Evolutionary conservation across 306 rosid species (phyloP), one percentile per base, ranked within the genome.

Genomic region (Quercus parvula): DNA sequence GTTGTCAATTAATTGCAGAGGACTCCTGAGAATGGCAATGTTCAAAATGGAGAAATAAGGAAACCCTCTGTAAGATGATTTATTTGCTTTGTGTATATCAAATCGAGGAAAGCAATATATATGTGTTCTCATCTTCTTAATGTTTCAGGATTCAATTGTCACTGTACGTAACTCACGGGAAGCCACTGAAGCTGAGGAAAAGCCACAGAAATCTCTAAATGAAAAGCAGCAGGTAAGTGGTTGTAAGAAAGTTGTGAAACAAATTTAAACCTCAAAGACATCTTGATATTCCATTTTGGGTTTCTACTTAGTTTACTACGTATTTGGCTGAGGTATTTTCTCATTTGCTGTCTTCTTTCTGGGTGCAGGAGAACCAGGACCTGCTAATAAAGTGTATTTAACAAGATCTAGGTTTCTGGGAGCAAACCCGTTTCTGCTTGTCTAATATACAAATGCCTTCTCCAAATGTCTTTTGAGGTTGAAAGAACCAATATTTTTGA

Each of bases 401-500:
- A 73, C 94, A 93, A 81, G 98, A 96, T 91, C 84, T 96, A 90
- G 99, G 98, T 96, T 84, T 88, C 94, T 46, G 94, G 91, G 77
- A 94, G 92, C 56, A 96, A 91, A 84, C 99, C 99, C 59, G 61
- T 90, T 75, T 97, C 99, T 79, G 99, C 99, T 59, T 90, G 97
- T 83, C 85, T 96, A 79, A 86, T 93, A 85, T 96, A 93, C 82
- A 96, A 93, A 91, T 93, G 99, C 83, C 99, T 96, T 87, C 96
- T 93, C 81, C 97, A 96, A 76, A 22, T 22, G 22, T 96, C 99
- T 67, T 96, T 93, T 81, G 99, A 96, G 92, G 99, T 96, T 71
- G 99, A 96, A 85, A 88, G 99, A 77, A 96, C 99, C n/a, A 91
- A 84, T 78, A 93, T 96, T 77, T 96, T 96, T 69, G 99, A 96